Conservation (phyloP, 2,329 filamentous ascomycete species). For the Emericellopsis cladophorae region DNA sequence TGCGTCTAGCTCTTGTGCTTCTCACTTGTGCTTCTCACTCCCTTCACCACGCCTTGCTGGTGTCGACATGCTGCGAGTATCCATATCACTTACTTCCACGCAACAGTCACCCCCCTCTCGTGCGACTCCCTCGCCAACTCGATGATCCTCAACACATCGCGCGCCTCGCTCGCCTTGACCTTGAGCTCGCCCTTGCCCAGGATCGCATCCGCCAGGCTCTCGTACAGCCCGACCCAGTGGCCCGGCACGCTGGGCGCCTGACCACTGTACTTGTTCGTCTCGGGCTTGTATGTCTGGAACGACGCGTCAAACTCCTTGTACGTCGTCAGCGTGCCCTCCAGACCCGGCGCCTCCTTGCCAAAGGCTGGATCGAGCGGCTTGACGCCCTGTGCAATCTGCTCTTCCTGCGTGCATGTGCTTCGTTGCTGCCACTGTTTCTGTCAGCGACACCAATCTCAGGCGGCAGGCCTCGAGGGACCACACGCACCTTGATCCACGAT, state of each 20-base stretch:
- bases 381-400: conserved; percentile 53
- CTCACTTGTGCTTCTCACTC: too few relatives aligned
- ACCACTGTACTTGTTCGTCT: conserved; percentile 19
- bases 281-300: conserved; percentile 15
- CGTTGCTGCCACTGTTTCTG: conserved; percentile 38
- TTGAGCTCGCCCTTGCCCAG: conserved; percentile 37
- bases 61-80: too few relatives aligned
- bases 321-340: conserved; percentile 19
- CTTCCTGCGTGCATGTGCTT: conserved; percentile 47
- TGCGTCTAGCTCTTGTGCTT: too few relatives aligned
- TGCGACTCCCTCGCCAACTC: conserved; percentile 30
- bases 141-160: conserved; percentile 39
- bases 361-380: conserved; percentile 50
- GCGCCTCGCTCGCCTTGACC: conserved; percentile 35
- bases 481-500: conserved; percentile 56
- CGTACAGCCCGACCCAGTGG: conserved; percentile 24
- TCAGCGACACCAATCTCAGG: conserved; percentile 8
- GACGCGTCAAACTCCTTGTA: conserved; percentile 18
- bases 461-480: conserved; percentile 42
- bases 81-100: conserved; percentile 10
- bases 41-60: too few relatives aligned
- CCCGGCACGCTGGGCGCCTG: conserved; percentile 24
- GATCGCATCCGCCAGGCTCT: conserved; percentile 29
- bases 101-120: conserved; percentile 15
- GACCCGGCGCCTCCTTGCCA: conserved; percentile 39